These are phyloP conservation scores for Alternaria longipes DNA, from an alignment of 2,329 filamentous ascomycete genomes.

Conservation along the genomic window DNA sequence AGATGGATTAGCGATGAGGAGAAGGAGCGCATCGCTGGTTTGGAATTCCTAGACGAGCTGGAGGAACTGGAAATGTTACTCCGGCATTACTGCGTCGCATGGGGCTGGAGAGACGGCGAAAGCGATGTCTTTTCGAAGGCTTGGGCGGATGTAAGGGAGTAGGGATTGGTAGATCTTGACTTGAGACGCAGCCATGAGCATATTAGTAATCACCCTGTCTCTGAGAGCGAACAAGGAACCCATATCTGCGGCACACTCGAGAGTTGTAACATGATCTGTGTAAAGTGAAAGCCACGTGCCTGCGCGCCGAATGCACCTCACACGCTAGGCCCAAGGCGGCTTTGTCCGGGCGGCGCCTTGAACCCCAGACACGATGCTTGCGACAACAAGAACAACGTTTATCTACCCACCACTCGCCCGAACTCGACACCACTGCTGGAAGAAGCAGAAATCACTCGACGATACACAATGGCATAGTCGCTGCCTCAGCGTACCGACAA, in stretches of 20 bases:
- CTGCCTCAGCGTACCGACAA: not conserved
- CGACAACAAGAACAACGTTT: slow-evolving; percentile 17
- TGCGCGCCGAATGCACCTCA: slow-evolving; percentile 11
- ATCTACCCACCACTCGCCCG: not conserved
- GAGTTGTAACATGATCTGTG: not conserved
- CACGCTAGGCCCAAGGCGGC: slow-evolving; percentile 23
- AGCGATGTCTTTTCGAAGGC: slow-evolving; percentile 43
- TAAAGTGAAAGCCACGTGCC: slow-evolving; percentile 11
- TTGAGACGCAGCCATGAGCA: not conserved
- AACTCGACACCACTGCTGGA: not conserved
- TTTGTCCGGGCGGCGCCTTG: slow-evolving; percentile 22
- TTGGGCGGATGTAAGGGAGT: slow-evolving; percentile 41
- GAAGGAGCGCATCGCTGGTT: slow-evolving; percentile 77
- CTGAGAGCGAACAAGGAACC: not conserved
- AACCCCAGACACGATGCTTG: slow-evolving; percentile 16
- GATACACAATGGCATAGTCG: slow-evolving; percentile 4
- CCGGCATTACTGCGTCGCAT: slow-evolving; percentile 87
- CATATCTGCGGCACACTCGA: not conserved
- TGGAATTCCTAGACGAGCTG: slow-evolving; percentile 93
- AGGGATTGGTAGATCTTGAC: not conserved
- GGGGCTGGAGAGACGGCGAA: slow-evolving; percentile 76
- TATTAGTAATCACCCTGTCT: not conserved
- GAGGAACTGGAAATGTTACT: slow-evolving; percentile 93
- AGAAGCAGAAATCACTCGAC: not conserved
- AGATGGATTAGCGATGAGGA: slow-evolving; percentile 75